Evolutionary conservation across 495 filamentous ascomycete species (phyloP).

Genomic region (Penicillium manginii): DNA sequence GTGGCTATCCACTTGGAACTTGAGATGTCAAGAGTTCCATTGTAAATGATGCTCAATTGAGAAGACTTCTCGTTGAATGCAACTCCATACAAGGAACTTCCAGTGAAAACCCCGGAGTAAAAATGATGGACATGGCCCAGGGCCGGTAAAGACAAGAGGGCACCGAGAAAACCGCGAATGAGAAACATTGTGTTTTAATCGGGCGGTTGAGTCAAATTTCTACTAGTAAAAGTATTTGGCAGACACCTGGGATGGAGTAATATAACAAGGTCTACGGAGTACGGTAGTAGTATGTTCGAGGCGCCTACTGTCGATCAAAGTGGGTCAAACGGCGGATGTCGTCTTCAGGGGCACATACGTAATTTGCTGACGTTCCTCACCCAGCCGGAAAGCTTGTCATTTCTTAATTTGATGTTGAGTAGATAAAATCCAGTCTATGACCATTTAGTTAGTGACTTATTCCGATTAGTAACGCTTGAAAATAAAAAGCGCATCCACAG

Average conservation of each 20-base stretch:
- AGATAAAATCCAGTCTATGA: no score
- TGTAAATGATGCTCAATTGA: not conserved
- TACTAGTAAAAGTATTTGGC: not conserved
- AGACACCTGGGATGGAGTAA: not conserved
- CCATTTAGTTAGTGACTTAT: no score
- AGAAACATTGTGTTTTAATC: not conserved
- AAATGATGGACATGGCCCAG: conserved; percentile 2
- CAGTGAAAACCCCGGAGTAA: not conserved
- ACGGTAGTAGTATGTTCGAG: no score
- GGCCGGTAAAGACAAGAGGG: not conserved
- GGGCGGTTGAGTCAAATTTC: not conserved
- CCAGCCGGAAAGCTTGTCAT: no score
- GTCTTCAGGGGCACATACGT: no score
- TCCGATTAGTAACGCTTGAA: no score
- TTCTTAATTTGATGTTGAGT: no score
- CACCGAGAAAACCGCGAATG: not conserved
- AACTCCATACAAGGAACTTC: not conserved
- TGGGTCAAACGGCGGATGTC: no score
- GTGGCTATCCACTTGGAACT: conserved; percentile 7
- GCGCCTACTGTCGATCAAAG: no score
- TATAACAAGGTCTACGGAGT: no score
- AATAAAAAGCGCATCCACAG: no score
- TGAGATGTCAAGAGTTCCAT: conserved; percentile 3
- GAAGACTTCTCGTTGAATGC: not conserved
- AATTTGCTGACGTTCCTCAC: no score